phyloP scores from a whole-genome alignment of 2,329 filamentous ascomycete genomes.

The Elsinoe perseae region DNA sequence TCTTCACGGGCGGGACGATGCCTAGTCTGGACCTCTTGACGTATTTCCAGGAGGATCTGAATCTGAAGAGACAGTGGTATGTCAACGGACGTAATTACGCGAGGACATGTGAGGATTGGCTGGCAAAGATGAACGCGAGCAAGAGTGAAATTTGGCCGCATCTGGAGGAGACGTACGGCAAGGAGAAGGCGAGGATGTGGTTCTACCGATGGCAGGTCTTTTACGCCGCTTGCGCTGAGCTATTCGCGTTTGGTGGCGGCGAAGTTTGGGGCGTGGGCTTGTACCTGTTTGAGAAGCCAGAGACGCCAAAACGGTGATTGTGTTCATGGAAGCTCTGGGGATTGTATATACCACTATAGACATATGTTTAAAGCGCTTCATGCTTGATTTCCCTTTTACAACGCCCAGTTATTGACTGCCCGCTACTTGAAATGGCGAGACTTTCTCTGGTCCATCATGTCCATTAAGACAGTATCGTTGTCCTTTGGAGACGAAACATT shows the following conservation, averaged over 20 bases:
- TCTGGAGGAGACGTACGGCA: conserved; percentile 57
- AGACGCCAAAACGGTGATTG: conserved; percentile 16
- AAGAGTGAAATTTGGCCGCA: conserved; percentile 57
- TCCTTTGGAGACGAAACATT: not conserved
- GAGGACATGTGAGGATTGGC: conserved; percentile 63
- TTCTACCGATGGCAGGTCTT: conserved; percentile 66
- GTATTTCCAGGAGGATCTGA: conserved; percentile 58
- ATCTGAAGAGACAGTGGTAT: conserved; percentile 60
- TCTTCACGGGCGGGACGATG: conserved; percentile 69
- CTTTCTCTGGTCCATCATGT: not conserved
- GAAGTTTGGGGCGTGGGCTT: conserved; percentile 62
- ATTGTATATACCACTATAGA: not conserved
- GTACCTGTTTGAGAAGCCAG: conserved; percentile 56
- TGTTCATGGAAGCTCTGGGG: not conserved
- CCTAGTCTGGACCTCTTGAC: conserved; percentile 57
- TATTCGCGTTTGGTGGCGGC: conserved; percentile 58
- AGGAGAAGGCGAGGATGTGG: conserved; percentile 53
- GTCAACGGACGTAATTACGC: conserved; percentile 61
- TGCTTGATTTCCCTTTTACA: too few relatives aligned
- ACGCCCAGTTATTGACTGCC: too few relatives aligned
- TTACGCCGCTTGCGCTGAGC: conserved; percentile 62
- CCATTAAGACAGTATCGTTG: not conserved
- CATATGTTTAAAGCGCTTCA: not conserved
- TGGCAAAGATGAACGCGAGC: conserved; percentile 51
- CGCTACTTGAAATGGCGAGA: not conserved